Evolutionary conservation across 2,329 filamentous ascomycete species (phyloP).

Genomic region (Sphaceloma murrayae): DNA sequence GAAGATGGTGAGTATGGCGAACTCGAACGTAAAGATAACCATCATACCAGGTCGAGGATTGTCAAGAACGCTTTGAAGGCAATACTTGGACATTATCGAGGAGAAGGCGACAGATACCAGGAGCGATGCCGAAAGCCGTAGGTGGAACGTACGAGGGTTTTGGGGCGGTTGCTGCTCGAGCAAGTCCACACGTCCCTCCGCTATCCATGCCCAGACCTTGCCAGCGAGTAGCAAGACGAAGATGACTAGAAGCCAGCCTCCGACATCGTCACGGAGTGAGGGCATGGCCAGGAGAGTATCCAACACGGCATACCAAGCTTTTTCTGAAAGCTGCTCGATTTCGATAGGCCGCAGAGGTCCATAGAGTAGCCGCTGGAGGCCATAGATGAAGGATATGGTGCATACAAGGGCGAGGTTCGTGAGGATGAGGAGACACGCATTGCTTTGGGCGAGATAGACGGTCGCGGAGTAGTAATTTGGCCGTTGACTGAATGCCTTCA

Average conservation of each 20-base stretch:
- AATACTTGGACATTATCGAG: conserved; percentile 68
- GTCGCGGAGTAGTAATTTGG: conserved; percentile 98
- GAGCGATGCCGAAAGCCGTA: conserved; percentile 68
- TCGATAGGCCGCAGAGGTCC: conserved; percentile 85
- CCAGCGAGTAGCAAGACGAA: conserved; percentile 85
- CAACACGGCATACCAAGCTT: conserved; percentile 94
- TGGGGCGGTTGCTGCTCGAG: conserved; percentile 89
- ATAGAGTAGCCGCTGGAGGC: conserved; percentile 81
- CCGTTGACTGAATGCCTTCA: conserved; percentile 87
- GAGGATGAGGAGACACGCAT: conserved; percentile 87
- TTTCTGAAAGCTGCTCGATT: conserved; percentile 93
- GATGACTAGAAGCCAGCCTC: conserved; percentile 92
- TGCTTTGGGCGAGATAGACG: conserved; percentile 93
- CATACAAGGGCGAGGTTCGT: conserved; percentile 81
- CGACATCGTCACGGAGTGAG: conserved; percentile 90
- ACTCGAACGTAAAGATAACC: conserved; percentile 99
- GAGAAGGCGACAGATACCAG: conserved; percentile 72
- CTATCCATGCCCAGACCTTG: conserved; percentile 98
- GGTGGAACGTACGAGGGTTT: conserved; percentile 81
- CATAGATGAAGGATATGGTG: conserved; percentile 72
- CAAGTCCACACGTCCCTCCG: conserved; percentile 84
- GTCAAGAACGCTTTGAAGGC: conserved; percentile 70
- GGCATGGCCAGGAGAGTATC: conserved; percentile 98
- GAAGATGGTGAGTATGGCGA: conserved; percentile 72
- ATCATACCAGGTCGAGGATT: conserved; percentile 95